A percentile compares a stretch with the other conserved stretches of the same genome.
Conservation (phyloP, 345 rosid genomes). For the Moricandia moricandioides region DNA sequence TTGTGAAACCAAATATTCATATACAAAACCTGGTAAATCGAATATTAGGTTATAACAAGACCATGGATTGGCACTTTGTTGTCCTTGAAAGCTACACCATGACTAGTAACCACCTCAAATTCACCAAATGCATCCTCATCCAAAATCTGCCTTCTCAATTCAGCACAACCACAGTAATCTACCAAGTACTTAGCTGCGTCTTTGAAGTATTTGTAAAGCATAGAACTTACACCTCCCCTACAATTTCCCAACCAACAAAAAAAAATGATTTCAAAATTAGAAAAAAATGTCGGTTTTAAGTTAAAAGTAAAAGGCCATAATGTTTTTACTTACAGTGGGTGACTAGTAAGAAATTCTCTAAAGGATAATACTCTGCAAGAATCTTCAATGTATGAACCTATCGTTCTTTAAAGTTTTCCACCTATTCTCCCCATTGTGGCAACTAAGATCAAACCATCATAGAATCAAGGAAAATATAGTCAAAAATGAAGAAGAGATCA, state of each 20-base stretch:
- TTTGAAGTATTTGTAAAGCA: constrained; percentile 49
- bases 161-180: constrained; percentile 67
- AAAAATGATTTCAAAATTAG: neutral
- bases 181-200: constrained; percentile 49
- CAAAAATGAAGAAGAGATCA: neutral
- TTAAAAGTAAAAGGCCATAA: neutral
- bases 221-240: neutral
- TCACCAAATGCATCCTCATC: constrained; percentile 26
- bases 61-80: constrained; percentile 8
- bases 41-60: neutral
- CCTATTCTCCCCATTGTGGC: neutral
- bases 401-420: neutral
- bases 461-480: neutral
- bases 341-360: neutral
- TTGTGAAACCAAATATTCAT: neutral
- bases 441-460: neutral
- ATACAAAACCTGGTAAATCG: neutral
- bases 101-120: constrained; percentile 29
- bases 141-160: constrained; percentile 47
- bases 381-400: neutral
- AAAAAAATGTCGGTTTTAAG: neutral
- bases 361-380: neutral
- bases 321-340: neutral
- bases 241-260: neutral
- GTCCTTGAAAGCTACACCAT: constrained; percentile 21